Base-by-base conservation (phyloP, 202 grass and related monocot species). In the Miscanthus sacchariflorus region DNA sequence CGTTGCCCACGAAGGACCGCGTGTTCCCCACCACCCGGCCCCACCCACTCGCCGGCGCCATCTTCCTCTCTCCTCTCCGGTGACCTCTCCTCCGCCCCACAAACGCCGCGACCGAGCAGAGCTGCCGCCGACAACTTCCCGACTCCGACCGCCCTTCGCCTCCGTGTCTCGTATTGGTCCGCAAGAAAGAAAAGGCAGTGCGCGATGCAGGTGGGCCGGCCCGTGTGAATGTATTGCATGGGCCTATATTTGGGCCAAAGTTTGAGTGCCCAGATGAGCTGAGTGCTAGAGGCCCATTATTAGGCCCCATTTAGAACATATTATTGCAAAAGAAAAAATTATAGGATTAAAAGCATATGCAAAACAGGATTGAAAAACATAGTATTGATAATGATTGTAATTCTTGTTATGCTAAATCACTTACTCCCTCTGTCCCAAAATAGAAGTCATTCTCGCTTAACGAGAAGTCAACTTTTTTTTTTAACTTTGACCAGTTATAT, bases 1-100 rank as follows among this genome's bases (percentile, higher is more conserved):
- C 91, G 87, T 99, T 99, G 42, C 97, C 97, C 61, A 95, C 86
- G 83, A 96, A 97, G 25, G 93, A 92, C 59, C 97, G 89, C 86
- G 91, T 87, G 90, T 87, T 96, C 79, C 97, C 94, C 36, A 92
- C 15, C 64, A 78, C 64, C 72, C 93, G 84, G 72, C 81, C 75
- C 90, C 90, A 99, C 72, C 84, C 88, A 49, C 79, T 89, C 63
- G 82, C 87, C 83, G 87, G 90, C 81, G 83, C 80, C 93, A 92
- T 92, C 74, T 65, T 4, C 50, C n/a, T 23, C 52, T 25, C 65
- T 7, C 21, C 76, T 35, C 30, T 39, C 12, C 39, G 56, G 68
- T 40, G 35, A 1, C n/a, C 72, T n/a, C 33, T 4, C 19, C 64
- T 25, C 19, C 1, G 36, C 1, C 6, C 13, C 15, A 4, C 21